Evolutionary conservation across 257 asterid species (phyloP), one percentile per base, ranked within the genome.

Genomic region (Vinca minor): DNA sequence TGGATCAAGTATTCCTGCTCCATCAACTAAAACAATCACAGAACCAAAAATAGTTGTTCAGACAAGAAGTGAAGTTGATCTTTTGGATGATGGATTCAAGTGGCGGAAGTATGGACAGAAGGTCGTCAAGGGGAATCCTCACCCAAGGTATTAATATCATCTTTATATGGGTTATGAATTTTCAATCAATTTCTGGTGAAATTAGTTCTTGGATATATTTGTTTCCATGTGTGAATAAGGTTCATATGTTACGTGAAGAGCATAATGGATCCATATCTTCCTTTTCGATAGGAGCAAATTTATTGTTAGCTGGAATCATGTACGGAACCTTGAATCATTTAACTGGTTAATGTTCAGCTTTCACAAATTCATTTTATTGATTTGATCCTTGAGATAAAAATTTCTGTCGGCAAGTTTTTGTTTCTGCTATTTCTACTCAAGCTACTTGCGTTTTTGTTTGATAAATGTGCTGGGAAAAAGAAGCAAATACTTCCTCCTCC

Each of bases 31-130:
- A 69, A 91, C 95, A 7, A 75, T 88, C 46, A 82, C 95, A 29
- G 95, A 86, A 68, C 75, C 96, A 21, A 88, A 85, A 77, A 91
- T 91, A 69, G 89, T 91, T 14, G 91, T 91, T 64, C 98, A 85
- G 82, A 88, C 96, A 0, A 83, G 91, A 72, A 91, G 98, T 73
- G 98, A 88, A 71, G 96, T 91, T 76, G 95, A 86, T 78, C 81
- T 88, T 35, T 69, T 91, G 77, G 92, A 88, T 46, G 98, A 91
- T 71, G 95, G 96, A 31, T 91, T 72, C 70, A 91, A 84, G 77
- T 91, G 98, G 98, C 77, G 96, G 65, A 91, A 91, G 73, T 91
- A 91, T 26, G 98, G 98, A 64, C 98, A 91, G 72, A 91, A 91
- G 75, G 90, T 86, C 59, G 96, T 91, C 13, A 91, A 91, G 74